phyloP scores from a whole-genome alignment of 257 asterid species.

The Solanum chaucha region DNA sequence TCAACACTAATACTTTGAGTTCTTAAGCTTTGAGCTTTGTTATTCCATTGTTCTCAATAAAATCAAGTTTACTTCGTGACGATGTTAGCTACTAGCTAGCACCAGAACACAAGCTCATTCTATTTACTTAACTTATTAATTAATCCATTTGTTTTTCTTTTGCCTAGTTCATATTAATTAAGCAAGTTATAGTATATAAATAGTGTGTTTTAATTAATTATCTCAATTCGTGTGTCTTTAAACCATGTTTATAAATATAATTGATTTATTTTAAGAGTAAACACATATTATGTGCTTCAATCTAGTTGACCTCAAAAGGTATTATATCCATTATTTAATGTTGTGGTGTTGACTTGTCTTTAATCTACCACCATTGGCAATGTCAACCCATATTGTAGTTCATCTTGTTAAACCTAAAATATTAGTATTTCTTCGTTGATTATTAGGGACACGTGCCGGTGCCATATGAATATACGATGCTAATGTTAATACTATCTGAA shows the following conservation, averaged over 20 bases:
- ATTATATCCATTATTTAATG: background rate
- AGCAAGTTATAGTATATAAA: background rate
- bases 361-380: background rate
- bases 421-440: background rate
- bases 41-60: background rate
- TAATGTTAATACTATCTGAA: background rate
- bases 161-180: background rate
- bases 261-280: background rate
- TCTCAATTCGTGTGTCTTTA: background rate
- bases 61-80: background rate
- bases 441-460: background rate
- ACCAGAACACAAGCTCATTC: background rate
- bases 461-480: background rate
- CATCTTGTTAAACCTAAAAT: background rate
- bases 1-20: background rate
- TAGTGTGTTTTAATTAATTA: background rate
- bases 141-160: background rate
- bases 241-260: background rate
- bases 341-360: constrained; percentile 2
- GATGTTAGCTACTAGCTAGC: background rate
- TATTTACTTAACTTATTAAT: background rate
- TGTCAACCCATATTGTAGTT: background rate
- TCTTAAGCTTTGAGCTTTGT: background rate
- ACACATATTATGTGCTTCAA: background rate
- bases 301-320: background rate